These are phyloP conservation scores for Phytophthora colocasiae DNA, from an alignment of 352 stramenopile species.

Conservation along the genomic window DNA sequence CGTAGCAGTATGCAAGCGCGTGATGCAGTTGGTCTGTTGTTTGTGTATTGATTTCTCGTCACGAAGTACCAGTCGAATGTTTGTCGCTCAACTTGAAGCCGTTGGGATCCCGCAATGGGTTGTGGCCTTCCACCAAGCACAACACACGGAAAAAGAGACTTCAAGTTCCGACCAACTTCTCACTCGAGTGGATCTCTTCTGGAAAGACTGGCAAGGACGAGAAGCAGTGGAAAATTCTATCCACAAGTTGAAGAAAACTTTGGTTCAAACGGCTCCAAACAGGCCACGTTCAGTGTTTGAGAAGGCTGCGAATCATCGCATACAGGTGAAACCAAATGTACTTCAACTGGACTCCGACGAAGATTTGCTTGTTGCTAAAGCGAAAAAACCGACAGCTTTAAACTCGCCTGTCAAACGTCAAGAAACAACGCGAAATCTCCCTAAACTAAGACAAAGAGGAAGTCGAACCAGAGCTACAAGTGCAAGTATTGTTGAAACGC, in stretches of 20 bases:
- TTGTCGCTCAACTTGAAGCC: constrained; percentile 26
- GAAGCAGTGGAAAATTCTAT: background rate
- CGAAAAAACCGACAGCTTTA: background rate
- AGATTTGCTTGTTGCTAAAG: background rate
- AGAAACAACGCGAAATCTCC: background rate
- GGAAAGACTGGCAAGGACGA: constrained; percentile 38
- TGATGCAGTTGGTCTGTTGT: constrained; percentile 50
- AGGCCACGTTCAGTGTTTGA: background rate
- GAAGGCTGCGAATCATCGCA: background rate
- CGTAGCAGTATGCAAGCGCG: constrained; percentile 38
- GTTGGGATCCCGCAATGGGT: constrained; percentile 38
- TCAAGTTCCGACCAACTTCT: constrained; percentile 1
- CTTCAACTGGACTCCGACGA: background rate
- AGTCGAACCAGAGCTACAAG: background rate
- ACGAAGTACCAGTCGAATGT: constrained; percentile 24
- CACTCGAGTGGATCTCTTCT: constrained; percentile 30
- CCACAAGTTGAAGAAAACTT: constrained; percentile 4
- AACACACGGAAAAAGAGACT: background rate
- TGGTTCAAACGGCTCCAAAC: constrained; percentile 1
- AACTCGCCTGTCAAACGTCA: constrained; percentile 4
- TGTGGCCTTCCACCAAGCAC: constrained; percentile 31
- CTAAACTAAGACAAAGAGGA: background rate
- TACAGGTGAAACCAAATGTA: background rate
- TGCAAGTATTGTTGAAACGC: constrained; percentile 44
- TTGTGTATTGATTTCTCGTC: constrained; percentile 41